These are phyloP conservation scores for Phytophthora constricta DNA, from an alignment of 352 stramenopile genomes.

Conservation along the genomic window DNA sequence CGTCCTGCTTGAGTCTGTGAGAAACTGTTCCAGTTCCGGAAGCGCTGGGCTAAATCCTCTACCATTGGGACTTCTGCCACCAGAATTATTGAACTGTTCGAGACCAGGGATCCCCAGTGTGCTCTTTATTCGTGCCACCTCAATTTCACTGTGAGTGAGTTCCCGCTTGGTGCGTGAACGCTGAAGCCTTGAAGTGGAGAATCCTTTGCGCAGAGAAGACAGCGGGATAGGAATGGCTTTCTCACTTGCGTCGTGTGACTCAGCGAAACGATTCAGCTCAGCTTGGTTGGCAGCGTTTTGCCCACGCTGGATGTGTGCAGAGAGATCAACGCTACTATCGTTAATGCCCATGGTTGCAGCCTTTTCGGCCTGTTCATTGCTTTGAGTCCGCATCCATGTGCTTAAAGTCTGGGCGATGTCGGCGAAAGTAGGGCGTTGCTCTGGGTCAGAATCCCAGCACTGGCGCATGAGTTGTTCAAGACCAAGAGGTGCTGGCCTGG, in stretches of 20 bases:
- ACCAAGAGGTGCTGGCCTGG: conserved; percentile 51
- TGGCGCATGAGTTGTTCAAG: conserved; percentile 79
- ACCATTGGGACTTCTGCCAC: neutral
- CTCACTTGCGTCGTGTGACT: conserved; percentile 64
- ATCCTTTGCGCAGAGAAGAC: conserved; percentile 37
- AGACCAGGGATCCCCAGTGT: conserved; percentile 28
- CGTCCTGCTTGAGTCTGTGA: neutral
- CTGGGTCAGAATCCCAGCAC: conserved; percentile 75
- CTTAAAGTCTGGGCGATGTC: conserved; percentile 66
- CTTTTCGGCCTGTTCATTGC: conserved; percentile 21
- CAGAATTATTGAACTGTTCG: conserved; percentile 13
- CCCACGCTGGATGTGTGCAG: conserved; percentile 60
- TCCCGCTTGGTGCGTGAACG: conserved; percentile 9
- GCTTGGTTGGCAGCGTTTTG: conserved; percentile 49
- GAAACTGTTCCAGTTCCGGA: neutral
- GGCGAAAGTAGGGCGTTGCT: conserved; percentile 67
- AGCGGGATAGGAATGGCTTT: conserved; percentile 71
- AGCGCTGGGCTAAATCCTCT: neutral
- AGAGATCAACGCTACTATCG: conserved; percentile 49
- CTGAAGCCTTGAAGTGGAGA: conserved; percentile 33
- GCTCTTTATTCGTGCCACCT: conserved; percentile 25
- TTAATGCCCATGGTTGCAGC: conserved; percentile 11
- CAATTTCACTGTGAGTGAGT: conserved; percentile 19
- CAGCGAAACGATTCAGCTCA: conserved; percentile 66
- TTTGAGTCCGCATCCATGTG: conserved; percentile 54